phyloP scores from a whole-genome alignment of 768 basidiomycete genomes.

The Panaeolus papilionaceus region DNA sequence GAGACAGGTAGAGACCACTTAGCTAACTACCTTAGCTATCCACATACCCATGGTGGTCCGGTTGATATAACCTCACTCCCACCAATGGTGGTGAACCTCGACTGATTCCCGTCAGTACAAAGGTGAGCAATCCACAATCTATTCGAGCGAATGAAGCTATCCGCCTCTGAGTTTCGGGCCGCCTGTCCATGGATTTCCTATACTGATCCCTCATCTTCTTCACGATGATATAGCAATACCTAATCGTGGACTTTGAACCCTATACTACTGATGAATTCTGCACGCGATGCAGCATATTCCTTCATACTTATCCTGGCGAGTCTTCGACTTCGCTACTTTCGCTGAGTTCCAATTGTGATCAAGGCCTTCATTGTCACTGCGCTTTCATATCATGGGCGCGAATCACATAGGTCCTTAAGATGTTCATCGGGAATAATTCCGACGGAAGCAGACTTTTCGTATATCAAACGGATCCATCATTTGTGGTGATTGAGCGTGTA shows the following conservation, averaged over 20 bases:
- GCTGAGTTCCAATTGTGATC: constrained; percentile 9
- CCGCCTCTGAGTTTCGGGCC: constrained; percentile 6
- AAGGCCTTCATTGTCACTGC: background rate
- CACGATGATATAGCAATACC: constrained; percentile 2
- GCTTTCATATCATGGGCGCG: constrained; percentile 13
- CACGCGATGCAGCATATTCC: background rate
- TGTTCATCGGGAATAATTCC: background rate
- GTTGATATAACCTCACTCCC: constrained; percentile 3
- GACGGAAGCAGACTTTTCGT: background rate
- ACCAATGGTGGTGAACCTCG: background rate
- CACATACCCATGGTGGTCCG: constrained; percentile 2
- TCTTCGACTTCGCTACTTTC: background rate
- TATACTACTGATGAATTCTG: background rate
- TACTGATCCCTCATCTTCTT: background rate
- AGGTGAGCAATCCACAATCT: background rate
- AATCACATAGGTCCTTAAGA: background rate
- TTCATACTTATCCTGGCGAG: background rate
- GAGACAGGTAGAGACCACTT: background rate
- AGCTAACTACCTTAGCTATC: constrained; percentile 12
- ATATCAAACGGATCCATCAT: background rate
- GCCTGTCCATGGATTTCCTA: constrained; percentile 9
- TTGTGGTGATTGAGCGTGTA: background rate
- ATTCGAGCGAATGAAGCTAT: background rate
- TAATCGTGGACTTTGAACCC: constrained; percentile 5
- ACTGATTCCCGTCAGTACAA: background rate